Evolutionary conservation across 1,284 basidiomycete genomes (phyloP).

Genomic region (Takashimella tepidaria): DNA sequence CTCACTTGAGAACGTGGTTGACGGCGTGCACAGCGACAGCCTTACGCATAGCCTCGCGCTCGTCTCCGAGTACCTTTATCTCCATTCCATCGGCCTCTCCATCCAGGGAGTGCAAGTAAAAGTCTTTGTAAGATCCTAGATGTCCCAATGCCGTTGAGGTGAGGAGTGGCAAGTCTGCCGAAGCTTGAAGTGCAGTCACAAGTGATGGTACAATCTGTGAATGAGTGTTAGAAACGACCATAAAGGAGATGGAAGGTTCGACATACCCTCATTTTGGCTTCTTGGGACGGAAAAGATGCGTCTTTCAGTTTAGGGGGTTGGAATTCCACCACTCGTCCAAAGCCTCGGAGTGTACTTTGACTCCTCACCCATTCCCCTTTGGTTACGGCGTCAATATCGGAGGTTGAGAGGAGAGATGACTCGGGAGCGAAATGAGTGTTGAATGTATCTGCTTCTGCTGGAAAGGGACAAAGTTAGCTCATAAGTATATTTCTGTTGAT

Average conservation of each 20-base stretch:
- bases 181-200: constrained; percentile 53
- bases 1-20: constrained; percentile 80
- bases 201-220: constrained; percentile 61
- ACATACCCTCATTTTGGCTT: constrained; percentile 31
- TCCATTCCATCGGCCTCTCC: constrained; percentile 46
- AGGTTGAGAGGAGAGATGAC: constrained; percentile 28
- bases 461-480: too few relatives aligned
- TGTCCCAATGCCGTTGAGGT: constrained; percentile 58
- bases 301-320: too few relatives aligned
- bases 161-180: constrained; percentile 48
- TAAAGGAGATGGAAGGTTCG: too few relatives aligned
- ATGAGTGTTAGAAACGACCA: not conserved
- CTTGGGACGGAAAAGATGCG: constrained; percentile 22
- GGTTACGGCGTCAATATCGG: constrained; percentile 22
- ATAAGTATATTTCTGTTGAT: too few relatives aligned
- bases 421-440: constrained; percentile 43
- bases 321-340: constrained; percentile 57
- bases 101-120: constrained; percentile 63
- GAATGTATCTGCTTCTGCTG: constrained; percentile 38
- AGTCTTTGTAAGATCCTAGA: constrained; percentile 58
- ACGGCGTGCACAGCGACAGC: constrained; percentile 68
- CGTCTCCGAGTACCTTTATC: constrained; percentile 24
- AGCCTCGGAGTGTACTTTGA: constrained; percentile 24
- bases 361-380: constrained; percentile 33
- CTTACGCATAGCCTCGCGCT: constrained; percentile 56